Conservation (phyloP, 2,329 filamentous ascomycete species). For the Beauveria pseudobassiana region DNA sequence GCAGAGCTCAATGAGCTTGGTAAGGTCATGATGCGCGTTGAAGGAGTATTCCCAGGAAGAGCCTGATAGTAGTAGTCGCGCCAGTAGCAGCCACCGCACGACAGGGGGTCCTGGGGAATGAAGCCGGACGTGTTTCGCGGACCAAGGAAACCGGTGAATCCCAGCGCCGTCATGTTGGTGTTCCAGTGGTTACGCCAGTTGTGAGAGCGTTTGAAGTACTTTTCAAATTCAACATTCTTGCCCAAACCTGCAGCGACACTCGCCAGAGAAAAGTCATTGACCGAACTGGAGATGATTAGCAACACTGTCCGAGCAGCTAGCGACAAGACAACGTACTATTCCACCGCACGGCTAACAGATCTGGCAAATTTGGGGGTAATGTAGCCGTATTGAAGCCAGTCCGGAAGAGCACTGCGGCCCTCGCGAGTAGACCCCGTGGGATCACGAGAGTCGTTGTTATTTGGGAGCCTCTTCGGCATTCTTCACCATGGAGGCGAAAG, state of each 20-base stretch:
- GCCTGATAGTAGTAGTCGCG: constrained; percentile 51
- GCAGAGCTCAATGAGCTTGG: constrained; percentile 41
- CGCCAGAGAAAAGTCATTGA: constrained; percentile 61
- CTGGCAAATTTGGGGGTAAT: constrained; percentile 56
- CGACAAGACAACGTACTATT: constrained; percentile 40
- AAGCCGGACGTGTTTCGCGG: constrained; percentile 49
- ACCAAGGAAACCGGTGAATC: constrained; percentile 59
- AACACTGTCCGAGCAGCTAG: not conserved
- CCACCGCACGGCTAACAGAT: constrained; percentile 57
- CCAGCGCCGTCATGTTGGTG: constrained; percentile 44
- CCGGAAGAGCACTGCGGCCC: constrained; percentile 59
- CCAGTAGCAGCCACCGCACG: constrained; percentile 61
- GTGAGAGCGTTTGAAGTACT: constrained; percentile 54
- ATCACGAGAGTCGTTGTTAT: constrained; percentile 51
- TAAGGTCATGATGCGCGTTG: constrained; percentile 61
- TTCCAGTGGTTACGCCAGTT: constrained; percentile 73
- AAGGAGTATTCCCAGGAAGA: constrained; percentile 58
- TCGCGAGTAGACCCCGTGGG: constrained; percentile 56
- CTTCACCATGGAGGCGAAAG: constrained; percentile 55
- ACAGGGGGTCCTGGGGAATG: constrained; percentile 46
- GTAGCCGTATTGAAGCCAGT: constrained; percentile 58
- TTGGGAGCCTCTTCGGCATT: constrained; percentile 57
- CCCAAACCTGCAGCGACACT: constrained; percentile 55
- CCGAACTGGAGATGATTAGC: constrained; percentile 27
- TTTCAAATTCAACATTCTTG: constrained; percentile 41